Percentiles rank a stretch among this genome's conserved stretches.
phyloP scores from a whole-genome alignment of 202 grass and related monocot species.

The Brachypodium distachyon region DNA sequence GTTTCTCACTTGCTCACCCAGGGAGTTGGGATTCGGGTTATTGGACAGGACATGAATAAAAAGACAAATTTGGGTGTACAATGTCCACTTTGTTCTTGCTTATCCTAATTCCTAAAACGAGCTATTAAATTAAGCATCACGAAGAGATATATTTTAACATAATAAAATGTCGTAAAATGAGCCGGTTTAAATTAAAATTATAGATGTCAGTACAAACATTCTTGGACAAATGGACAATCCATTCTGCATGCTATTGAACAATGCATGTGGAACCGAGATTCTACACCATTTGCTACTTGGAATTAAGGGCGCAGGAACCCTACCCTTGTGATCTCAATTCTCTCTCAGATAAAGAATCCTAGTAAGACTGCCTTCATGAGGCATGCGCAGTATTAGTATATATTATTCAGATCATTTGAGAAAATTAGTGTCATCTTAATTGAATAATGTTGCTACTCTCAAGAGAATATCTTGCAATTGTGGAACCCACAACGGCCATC shows the following conservation, averaged over 20 bases:
- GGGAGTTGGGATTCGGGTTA: slow-evolving; percentile 2
- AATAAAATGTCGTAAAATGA: not conserved
- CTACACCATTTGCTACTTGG: not conserved
- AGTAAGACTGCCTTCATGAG: not conserved
- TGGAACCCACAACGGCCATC: not conserved
- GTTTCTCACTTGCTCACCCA: slow-evolving; percentile 32
- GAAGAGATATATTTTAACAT: not conserved
- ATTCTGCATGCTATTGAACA: not conserved
- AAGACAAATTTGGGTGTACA: slow-evolving; percentile 25
- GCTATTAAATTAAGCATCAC: not conserved
- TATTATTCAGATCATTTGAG: not conserved
- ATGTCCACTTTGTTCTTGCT: slow-evolving; percentile 2
- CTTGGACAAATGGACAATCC: slow-evolving; percentile 21
- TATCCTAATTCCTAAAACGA: slow-evolving; percentile 9
- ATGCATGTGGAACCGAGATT: not conserved
- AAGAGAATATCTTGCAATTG: not conserved
- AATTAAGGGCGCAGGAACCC: not conserved
- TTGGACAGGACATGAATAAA: slow-evolving; percentile 17
- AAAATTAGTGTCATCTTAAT: not conserved
- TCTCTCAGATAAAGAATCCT: not conserved
- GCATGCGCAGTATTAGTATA: not conserved
- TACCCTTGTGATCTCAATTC: not conserved
- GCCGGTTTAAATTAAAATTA: not conserved
- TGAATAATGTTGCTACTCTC: not conserved
- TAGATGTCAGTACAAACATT: not conserved